Percentiles rank a stretch among this genome's conserved stretches.
Evolutionary conservation across 768 basidiomycete genomes (phyloP).

Genomic region (Lactifluus echinatus): DNA sequence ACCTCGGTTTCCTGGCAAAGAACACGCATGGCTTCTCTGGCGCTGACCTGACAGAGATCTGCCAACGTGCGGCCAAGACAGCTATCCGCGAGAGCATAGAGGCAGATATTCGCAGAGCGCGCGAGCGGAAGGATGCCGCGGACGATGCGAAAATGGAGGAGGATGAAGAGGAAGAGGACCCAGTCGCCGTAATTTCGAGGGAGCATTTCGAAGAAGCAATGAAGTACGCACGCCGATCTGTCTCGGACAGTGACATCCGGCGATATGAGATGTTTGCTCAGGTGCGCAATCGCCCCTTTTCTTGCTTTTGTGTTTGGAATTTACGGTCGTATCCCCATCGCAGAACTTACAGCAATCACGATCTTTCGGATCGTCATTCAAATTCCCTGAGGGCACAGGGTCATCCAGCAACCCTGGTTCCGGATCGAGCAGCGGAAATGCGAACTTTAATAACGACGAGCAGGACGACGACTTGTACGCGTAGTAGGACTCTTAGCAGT

Average conservation of each 20-base stretch:
- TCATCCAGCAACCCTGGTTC: conserved; percentile 14
- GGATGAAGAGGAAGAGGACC: conserved; percentile 67
- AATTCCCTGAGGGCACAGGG: conserved; percentile 74
- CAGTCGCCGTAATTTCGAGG: conserved; percentile 82
- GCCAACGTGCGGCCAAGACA: conserved; percentile 93
- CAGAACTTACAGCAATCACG: conserved; percentile 87
- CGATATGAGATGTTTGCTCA: conserved; percentile 98
- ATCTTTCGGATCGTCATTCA: conserved; percentile 92
- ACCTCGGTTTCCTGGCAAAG: conserved; percentile 82
- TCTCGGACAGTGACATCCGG: conserved; percentile 93
- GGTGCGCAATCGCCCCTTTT: conserved; percentile 33
- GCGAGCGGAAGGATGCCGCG: conserved; percentile 74
- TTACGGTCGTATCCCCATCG: conserved; percentile 11
- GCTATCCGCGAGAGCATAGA: conserved; percentile 96
- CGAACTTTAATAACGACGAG: conserved; percentile 76
- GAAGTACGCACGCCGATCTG: conserved; percentile 94
- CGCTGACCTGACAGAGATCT: conserved; percentile 99
- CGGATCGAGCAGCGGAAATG: conserved; percentile 45
- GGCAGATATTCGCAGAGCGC: conserved; percentile 68
- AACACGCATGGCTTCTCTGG: conserved; percentile 96
- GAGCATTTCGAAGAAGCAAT: conserved; percentile 99
- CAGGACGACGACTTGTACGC: conserved; percentile 92
- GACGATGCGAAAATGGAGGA: conserved; percentile 65
- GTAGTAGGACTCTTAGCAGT: conserved; percentile 26
- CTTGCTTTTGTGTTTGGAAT: neutral